These are phyloP conservation scores for Aspergillus kassunensis DNA, from an alignment of 495 filamentous ascomycete species.

Conservation along the genomic window DNA sequence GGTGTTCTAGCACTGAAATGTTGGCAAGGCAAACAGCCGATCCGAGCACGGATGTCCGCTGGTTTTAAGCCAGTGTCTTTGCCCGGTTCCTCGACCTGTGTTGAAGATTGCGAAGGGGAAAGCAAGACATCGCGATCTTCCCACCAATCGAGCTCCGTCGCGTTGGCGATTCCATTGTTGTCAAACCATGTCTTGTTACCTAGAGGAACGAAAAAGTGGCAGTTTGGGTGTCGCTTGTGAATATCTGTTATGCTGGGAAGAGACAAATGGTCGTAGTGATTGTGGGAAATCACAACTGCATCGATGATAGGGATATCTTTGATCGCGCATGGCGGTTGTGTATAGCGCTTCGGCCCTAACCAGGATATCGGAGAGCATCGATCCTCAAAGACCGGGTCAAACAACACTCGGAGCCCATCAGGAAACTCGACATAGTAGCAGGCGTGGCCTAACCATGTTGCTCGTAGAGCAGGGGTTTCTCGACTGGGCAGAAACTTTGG, in stretches of 20 bases:
- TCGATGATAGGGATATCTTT: slow-evolving; percentile 81
- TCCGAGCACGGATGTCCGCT: slow-evolving; percentile 62
- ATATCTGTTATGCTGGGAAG: slow-evolving; percentile 70
- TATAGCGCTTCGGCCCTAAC: slow-evolving; percentile 76
- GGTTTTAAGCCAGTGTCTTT: slow-evolving; percentile 23
- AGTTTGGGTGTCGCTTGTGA: slow-evolving; percentile 66
- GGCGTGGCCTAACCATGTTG: slow-evolving; percentile 96
- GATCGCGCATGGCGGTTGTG: slow-evolving; percentile 71
- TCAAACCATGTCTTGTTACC: slow-evolving; percentile 88
- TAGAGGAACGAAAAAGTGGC: slow-evolving; percentile 83
- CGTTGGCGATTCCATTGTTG: slow-evolving; percentile 59
- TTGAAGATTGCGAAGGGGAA: slow-evolving; percentile 30
- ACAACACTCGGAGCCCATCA: slow-evolving; percentile 79
- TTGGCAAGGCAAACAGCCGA: slow-evolving; percentile 83
- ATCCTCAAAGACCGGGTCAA: slow-evolving; percentile 92
- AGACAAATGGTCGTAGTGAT: slow-evolving; percentile 91
- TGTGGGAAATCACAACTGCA: slow-evolving; percentile 86
- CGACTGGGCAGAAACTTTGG: slow-evolving; percentile 67
- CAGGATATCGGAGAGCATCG: slow-evolving; percentile 75
- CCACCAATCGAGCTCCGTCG: slow-evolving; percentile 97
- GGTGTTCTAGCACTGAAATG: slow-evolving; percentile 67
- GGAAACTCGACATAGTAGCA: slow-evolving; percentile 95
- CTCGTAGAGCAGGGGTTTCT: slow-evolving; percentile 60
- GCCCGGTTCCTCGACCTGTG: slow-evolving; percentile 25
- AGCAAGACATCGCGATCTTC: slow-evolving; percentile 71